Conservation (phyloP, 2,329 filamentous ascomycete genomes). For the Tolypocladium album region DNA sequence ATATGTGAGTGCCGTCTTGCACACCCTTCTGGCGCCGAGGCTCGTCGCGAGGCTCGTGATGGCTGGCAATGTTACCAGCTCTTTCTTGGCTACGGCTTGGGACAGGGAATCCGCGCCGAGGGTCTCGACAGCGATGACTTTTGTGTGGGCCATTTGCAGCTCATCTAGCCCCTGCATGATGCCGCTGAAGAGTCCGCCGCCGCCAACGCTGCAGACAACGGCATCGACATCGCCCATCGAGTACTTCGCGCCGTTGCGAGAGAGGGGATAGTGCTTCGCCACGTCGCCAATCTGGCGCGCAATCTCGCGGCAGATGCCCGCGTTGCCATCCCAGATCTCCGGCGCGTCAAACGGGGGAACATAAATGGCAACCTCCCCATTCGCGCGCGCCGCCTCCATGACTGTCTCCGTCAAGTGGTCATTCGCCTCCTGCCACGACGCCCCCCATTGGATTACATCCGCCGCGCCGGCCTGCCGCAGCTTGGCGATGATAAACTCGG, state of each 20-base stretch:
- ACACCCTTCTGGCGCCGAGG: slow-evolving; percentile 58
- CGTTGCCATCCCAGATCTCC: slow-evolving; percentile 55
- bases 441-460: slow-evolving; percentile 55
- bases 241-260: slow-evolving; percentile 50
- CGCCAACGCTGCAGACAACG: slow-evolving; percentile 65
- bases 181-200: slow-evolving; percentile 71
- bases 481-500: slow-evolving; percentile 56
- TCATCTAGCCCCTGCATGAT: slow-evolving; percentile 50
- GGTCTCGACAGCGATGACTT: slow-evolving; percentile 63
- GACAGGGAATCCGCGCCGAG: slow-evolving; percentile 56
- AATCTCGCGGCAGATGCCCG: slow-evolving; percentile 41
- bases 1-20: slow-evolving; percentile 29
- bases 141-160: slow-evolving; percentile 17
- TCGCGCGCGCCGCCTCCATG: slow-evolving; percentile 12
- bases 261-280: slow-evolving; percentile 6
- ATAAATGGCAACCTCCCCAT: slow-evolving; percentile 38
- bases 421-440: slow-evolving; percentile 60
- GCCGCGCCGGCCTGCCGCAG: slow-evolving; percentile 50
- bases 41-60: slow-evolving; percentile 65
- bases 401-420: slow-evolving; percentile 49
- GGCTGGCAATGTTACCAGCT: slow-evolving; percentile 49
- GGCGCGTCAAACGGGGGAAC: slow-evolving; percentile 57
- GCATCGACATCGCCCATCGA: slow-evolving; percentile 38
- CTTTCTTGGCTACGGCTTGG: slow-evolving; percentile 39
- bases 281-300: slow-evolving; percentile 20